Evolutionary conservation across 345 rosid species (phyloP).

Genomic region (Eucalyptus fibrosa): DNA sequence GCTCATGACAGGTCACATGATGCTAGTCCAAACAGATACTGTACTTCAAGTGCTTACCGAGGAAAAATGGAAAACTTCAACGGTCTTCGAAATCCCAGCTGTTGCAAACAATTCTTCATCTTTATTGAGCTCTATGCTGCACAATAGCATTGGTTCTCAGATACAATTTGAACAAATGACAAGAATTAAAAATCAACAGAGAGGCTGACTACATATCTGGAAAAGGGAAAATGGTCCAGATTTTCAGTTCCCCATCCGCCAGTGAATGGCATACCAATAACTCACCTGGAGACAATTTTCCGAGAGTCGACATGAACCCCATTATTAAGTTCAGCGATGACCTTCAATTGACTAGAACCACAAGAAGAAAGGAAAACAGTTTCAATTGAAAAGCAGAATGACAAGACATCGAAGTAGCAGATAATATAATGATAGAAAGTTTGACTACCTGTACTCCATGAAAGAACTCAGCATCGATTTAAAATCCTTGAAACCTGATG

Average conservation of each 20-base stretch:
- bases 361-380: background rate
- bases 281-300: constrained; percentile 47
- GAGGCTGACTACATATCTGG: background rate
- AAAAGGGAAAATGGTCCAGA: background rate
- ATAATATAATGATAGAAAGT: background rate
- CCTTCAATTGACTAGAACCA: constrained; percentile 35
- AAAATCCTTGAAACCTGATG: constrained; percentile 37
- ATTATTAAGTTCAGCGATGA: constrained; percentile 45
- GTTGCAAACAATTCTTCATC: constrained; percentile 57
- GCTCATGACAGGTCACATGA: background rate
- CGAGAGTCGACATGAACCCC: constrained; percentile 37
- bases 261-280: background rate
- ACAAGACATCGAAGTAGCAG: background rate
- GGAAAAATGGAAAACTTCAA: constrained; percentile 49
- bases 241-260: background rate
- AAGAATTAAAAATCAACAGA: background rate
- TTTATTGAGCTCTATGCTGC: constrained; percentile 59
- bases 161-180: background rate
- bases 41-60: constrained; percentile 16
- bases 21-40: background rate
- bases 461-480: constrained; percentile 29
- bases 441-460: constrained; percentile 39
- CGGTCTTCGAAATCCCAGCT: constrained; percentile 52
- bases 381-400: background rate
- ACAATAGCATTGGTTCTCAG: background rate